Evolutionary conservation across 2,329 filamentous ascomycete species (phyloP), one percentile per base, ranked within the genome.

Genomic region (Clarireedia sp.): DNA sequence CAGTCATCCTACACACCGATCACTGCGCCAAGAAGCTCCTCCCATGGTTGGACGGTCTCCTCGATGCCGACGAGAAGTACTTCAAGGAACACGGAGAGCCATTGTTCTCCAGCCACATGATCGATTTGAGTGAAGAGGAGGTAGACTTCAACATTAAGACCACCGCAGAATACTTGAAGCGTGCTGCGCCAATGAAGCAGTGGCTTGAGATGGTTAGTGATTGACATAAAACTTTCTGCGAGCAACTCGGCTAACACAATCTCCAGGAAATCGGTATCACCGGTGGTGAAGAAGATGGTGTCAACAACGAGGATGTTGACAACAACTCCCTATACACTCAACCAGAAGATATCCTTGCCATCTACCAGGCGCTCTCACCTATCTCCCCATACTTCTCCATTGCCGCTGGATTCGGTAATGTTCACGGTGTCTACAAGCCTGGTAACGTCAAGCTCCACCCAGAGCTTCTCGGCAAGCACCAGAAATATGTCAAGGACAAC

Each of bases 11-110:
- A 58, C 91, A 96, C 83, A 95, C 92, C 71, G 94, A 99, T 74
- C 94, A 97, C 81, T 96, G 92, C 77, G 92, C 94, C 72, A 97
- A 97, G 88, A 97, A 97, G 86, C 89, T 97, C 58, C 85, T 97
- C 56, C 94, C 94, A 60, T 97, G 92, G 92, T 79, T 97, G 72
- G 91, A 96, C 70, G 91, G 91, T 72, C 91, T 96, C 85, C 76
- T 97, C 66, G 90, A 94, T 62, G 92, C 86, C 66, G 94, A 97
- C 70, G 94, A 97, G 83, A 80, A 78, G 59, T 92, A 91, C 80
- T 96, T 95, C 87, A 95, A 96, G 86, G 73, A 83, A 72, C 83
- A 92, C 72, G 88, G 88, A 76, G 87, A 91, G 75, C 92, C 94
- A 63, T 86, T 97, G 60, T 97, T 95, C 84, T 90, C 85, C 71